These are phyloP conservation scores for Marchantia paleacea DNA, from an alignment of 225 moss, liverwort and hornwort species.

Conservation along the genomic window DNA sequence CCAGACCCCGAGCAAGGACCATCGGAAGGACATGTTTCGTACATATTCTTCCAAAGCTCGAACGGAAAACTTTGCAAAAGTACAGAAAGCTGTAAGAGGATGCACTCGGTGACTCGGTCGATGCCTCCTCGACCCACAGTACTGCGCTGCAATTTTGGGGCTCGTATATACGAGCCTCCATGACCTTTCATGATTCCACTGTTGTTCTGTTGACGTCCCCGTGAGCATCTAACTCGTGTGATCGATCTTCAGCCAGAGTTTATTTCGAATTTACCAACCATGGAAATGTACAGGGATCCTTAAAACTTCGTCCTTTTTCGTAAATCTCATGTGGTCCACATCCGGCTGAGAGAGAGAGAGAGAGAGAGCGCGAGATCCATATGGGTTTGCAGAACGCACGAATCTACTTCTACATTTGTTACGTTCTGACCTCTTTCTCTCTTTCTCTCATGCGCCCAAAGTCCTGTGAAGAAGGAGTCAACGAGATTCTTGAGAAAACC, in stretches of 20 bases:
- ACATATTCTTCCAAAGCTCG: background rate
- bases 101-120: background rate
- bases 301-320: background rate
- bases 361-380: no score
- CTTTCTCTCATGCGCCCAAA: background rate
- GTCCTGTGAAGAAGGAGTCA: background rate
- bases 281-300: background rate
- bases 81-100: background rate
- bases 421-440: background rate
- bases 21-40: background rate
- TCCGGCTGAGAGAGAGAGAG: no score
- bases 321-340: background rate
- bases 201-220: background rate
- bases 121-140: background rate
- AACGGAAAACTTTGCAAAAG: background rate
- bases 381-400: no score
- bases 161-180: background rate
- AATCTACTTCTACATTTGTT: background rate
- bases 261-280: background rate
- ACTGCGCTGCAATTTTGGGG: background rate
- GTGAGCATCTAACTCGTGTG: background rate
- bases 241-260: background rate
- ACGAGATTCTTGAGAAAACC: background rate
- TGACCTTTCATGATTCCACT: background rate
- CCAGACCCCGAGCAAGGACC: background rate